A percentile compares a stretch with the other conserved stretches of the same genome.
Evolutionary conservation across 1,139 yeast species (phyloP).

Genomic region (Hemisphaericaspora xylofermentans): DNA sequence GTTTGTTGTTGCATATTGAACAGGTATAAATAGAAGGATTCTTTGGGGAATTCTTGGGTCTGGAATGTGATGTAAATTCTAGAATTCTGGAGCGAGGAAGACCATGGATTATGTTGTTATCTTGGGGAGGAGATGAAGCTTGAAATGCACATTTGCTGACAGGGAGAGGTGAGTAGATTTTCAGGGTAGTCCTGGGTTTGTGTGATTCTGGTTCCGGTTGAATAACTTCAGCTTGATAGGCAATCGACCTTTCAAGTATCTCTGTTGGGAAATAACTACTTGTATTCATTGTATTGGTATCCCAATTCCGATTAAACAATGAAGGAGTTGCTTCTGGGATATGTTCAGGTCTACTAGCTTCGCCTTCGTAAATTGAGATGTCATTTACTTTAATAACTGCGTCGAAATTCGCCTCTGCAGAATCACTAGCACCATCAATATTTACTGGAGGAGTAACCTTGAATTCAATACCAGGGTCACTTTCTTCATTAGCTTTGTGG

Average conservation of each 20-base stretch:
- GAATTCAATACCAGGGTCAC: background rate
- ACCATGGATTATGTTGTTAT: background rate
- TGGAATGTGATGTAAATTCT: background rate
- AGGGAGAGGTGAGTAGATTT: background rate
- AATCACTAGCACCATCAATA: background rate
- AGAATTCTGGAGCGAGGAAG: background rate
- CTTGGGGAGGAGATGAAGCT: background rate
- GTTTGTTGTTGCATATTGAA: background rate
- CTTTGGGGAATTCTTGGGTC: background rate
- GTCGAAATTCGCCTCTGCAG: background rate
- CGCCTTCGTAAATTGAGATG: background rate
- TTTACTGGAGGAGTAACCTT: background rate
- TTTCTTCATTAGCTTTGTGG: background rate
- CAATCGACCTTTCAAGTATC: background rate
- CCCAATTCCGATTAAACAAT: background rate
- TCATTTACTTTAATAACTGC: background rate
- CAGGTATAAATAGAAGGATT: background rate
- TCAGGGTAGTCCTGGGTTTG: background rate
- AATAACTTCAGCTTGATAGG: no score
- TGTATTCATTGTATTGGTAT: background rate
- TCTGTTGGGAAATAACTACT: background rate
- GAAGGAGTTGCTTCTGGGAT: background rate
- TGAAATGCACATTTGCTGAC: background rate
- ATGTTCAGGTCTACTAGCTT: background rate
- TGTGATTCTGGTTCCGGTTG: no score